Conservation (phyloP, 805 yeast species). For the Nakazawaea ambrosiae region DNA sequence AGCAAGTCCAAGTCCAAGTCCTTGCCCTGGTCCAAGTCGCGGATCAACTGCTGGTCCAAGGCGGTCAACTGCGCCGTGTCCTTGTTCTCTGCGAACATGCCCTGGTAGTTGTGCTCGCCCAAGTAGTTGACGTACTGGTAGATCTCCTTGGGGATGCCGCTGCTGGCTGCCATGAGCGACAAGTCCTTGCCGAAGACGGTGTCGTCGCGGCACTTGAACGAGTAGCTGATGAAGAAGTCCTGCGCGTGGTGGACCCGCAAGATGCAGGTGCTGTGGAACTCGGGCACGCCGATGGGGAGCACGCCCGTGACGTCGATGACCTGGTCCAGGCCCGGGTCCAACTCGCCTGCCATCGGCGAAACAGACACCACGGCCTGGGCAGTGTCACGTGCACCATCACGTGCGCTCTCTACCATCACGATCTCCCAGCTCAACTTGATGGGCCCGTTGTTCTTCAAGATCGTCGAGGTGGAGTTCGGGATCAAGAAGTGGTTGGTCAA, state of each 20-base stretch:
- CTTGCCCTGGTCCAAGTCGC: conserved; percentile 11
- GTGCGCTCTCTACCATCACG: conserved; percentile 14
- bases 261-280: conserved; percentile 18
- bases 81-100: conserved; percentile 19
- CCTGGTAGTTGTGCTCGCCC: conserved; percentile 17
- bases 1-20: conserved; percentile 11
- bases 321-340: conserved; percentile 18
- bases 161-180: background rate
- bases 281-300: conserved; percentile 12
- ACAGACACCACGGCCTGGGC: conserved; percentile 23
- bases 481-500: conserved; percentile 21
- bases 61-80: conserved; percentile 6
- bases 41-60: conserved; percentile 12
- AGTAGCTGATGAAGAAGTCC: conserved; percentile 24
- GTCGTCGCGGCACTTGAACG: conserved; percentile 15
- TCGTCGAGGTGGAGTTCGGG: conserved; percentile 16
- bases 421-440: conserved; percentile 25
- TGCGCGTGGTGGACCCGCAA: conserved; percentile 22
- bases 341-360: conserved; percentile 24
- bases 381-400: conserved; percentile 16
- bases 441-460: conserved; percentile 26
- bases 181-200: conserved; percentile 5
- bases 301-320: conserved; percentile 13
- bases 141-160: conserved; percentile 23
- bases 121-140: conserved; percentile 23